Evolutionary conservation across 2,329 filamentous ascomycete species (phyloP).

Genomic region (Hypoxylon sp.): DNA sequence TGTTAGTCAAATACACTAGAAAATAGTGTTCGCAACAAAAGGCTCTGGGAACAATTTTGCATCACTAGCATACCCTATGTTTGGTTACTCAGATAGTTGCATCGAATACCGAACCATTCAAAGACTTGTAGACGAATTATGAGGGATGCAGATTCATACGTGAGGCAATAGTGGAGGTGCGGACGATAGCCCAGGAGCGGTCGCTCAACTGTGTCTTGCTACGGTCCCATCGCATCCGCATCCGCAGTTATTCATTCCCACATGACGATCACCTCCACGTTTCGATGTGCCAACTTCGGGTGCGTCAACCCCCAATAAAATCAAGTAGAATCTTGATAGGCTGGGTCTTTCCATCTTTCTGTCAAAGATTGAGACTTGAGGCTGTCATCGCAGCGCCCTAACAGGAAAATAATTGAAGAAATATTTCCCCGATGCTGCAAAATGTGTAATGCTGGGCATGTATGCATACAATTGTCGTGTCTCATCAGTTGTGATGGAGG

Average conservation of each 20-base stretch:
- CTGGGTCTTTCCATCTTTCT: conserved; percentile 16
- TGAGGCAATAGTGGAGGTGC: conserved; percentile 35
- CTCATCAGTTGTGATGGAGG: conserved; percentile 15
- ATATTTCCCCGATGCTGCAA: conserved; percentile 5
- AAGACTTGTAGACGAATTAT: conserved; percentile 34
- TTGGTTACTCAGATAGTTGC: conserved; percentile 20
- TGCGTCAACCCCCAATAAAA: conserved; percentile 25
- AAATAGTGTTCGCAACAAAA: conserved; percentile 9
- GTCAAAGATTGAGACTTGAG: conserved; percentile 22
- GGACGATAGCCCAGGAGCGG: conserved; percentile 40
- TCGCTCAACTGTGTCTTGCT: conserved; percentile 46
- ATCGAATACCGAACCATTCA: conserved; percentile 18
- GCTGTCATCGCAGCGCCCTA: conserved; percentile 16
- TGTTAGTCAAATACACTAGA: conserved; percentile 13
- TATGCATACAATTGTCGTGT: conserved; percentile 24
- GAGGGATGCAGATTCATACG: conserved; percentile 31
- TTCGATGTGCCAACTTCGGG: conserved; percentile 26
- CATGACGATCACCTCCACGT: conserved; percentile 42
- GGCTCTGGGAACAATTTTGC: conserved; percentile 7
- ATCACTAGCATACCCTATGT: conserved; percentile 12
- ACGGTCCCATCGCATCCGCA: conserved; percentile 38
- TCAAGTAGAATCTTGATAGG: conserved; percentile 24
- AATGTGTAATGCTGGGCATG: conserved; percentile 17
- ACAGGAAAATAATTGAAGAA: conserved; percentile 3
- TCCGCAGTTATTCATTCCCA: conserved; percentile 34